These are phyloP conservation scores for Westerdykella sp. DNA, from an alignment of 2,329 filamentous ascomycete genomes.

Conservation along the genomic window DNA sequence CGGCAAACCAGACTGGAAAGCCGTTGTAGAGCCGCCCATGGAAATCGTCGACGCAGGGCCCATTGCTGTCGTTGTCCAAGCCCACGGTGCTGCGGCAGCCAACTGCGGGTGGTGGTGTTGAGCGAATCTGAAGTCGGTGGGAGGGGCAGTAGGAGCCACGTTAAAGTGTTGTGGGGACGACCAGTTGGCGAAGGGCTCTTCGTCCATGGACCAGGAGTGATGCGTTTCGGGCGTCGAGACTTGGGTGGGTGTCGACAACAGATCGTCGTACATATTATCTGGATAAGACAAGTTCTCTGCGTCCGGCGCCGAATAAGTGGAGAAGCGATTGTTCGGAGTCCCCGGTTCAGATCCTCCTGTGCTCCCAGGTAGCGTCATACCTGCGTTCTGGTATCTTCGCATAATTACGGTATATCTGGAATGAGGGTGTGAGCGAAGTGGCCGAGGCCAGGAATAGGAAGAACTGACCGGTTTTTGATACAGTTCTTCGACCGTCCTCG, in stretches of 20 bases:
- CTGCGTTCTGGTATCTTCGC: conserved; percentile 25
- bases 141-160: conserved; percentile 5
- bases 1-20: neutral
- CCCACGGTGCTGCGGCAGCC: conserved; percentile 9
- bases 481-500: conserved; percentile 35
- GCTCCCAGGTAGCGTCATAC: conserved; percentile 20
- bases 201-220: conserved; percentile 19
- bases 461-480: conserved; percentile 35
- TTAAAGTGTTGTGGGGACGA: conserved; percentile 18
- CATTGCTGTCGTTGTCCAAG: conserved; percentile 15
- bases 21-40: neutral
- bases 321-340: conserved; percentile 6
- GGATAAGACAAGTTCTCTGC: conserved; percentile 15
- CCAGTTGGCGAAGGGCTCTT: conserved; percentile 17
- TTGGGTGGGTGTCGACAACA: conserved; percentile 14
- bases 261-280: conserved; percentile 12
- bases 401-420: conserved; percentile 28
- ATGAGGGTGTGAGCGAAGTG: neutral
- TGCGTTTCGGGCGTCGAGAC: conserved; percentile 14
- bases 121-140: conserved; percentile 8
- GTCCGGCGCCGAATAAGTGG: conserved; percentile 12
- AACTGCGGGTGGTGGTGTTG: conserved; percentile 5
- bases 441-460: neutral
- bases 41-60: conserved; percentile 13
- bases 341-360: conserved; percentile 16